Evolutionary conservation across 345 rosid genomes (phyloP).

Genomic region (Pistacia integerrima): DNA sequence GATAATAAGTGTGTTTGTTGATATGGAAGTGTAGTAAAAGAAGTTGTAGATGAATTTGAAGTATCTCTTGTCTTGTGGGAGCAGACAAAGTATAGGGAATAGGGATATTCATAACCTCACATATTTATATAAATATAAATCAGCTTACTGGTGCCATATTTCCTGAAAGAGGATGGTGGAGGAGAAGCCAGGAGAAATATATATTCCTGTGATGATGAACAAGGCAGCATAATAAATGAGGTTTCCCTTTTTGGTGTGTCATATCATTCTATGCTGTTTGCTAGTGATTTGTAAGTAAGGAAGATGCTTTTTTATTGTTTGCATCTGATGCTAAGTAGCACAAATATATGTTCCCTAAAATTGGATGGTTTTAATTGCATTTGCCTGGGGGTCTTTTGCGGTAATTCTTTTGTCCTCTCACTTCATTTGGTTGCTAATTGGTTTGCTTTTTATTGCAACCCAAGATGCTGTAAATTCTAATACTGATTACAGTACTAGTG

Average conservation of each 20-base stretch:
- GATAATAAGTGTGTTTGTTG: too few relatives aligned
- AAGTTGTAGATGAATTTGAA: not conserved
- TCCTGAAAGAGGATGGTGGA: not conserved
- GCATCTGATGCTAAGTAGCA: not conserved
- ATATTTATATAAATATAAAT: too few relatives aligned
- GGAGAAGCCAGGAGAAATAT: not conserved
- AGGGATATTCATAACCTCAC: conserved; percentile 7
- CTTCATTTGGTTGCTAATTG: conserved; percentile 3
- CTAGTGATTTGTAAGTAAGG: conserved; percentile 22
- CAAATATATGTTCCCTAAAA: not conserved
- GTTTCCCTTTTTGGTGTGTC: conserved; percentile 5
- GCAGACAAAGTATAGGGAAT: not conserved
- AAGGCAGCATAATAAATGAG: conserved; percentile 6
- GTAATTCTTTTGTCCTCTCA: not conserved
- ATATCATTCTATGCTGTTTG: conserved; percentile 22
- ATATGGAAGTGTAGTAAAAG: too few relatives aligned
- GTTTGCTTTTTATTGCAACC: conserved; percentile 17
- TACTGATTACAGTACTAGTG: not conserved
- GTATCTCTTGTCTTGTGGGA: not conserved
- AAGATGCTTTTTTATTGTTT: conserved; percentile 20
- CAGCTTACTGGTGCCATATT: not conserved
- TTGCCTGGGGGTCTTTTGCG: not conserved
- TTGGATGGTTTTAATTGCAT: not conserved
- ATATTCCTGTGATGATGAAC: conserved; percentile 9
- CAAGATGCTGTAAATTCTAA: conserved; percentile 20